Evolutionary conservation across 306 rosid genomes (phyloP).

Genomic region (Vicia sativa): DNA sequence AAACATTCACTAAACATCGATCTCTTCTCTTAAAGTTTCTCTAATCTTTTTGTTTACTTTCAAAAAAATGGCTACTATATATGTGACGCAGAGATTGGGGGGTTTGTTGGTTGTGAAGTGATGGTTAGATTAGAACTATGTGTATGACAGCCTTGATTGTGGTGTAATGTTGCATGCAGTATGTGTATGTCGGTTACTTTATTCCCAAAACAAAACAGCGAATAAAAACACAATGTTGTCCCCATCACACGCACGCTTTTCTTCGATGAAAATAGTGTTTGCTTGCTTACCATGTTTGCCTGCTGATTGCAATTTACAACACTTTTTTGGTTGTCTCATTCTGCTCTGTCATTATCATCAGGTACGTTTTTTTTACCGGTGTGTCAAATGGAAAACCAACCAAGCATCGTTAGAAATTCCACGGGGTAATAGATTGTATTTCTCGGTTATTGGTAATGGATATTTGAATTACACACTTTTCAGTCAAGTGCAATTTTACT

Average conservation of each 20-base stretch:
- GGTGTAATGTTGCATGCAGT: neutral
- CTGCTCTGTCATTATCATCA: neutral
- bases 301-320: neutral
- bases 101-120: neutral
- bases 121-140: neutral
- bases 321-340: neutral
- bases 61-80: no score
- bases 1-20: no score
- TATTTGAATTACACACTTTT: no score
- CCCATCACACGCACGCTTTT: neutral
- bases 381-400: neutral
- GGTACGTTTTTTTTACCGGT: neutral
- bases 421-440: neutral
- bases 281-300: neutral
- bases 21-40: no score
- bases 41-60: no score
- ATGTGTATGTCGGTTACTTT: constrained; percentile 1
- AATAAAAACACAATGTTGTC: neutral
- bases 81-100: neutral
- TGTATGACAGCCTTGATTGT: neutral
- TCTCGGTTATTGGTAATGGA: no score
- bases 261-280: neutral
- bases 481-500: no score
- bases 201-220: neutral
- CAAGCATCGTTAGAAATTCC: neutral